Conservation (phyloP, 768 basidiomycete genomes). For the Rickenella mellea region DNA sequence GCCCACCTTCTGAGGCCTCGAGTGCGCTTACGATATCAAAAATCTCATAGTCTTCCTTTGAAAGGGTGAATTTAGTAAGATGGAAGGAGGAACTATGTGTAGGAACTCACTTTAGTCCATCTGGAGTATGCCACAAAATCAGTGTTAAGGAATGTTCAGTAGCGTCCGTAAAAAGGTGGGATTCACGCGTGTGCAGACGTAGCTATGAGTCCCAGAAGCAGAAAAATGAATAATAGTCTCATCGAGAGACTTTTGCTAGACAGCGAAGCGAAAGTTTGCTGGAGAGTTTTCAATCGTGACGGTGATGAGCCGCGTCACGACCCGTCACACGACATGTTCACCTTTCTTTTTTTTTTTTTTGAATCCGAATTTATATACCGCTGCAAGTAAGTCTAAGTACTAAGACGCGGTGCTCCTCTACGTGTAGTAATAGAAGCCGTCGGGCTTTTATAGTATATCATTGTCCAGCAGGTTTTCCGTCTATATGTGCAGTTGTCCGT, state of each 20-base stretch:
- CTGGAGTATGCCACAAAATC: slow-evolving; percentile 21
- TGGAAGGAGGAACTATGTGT: not conserved
- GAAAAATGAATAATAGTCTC: slow-evolving; percentile 38
- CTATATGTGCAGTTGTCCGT: too few relatives aligned
- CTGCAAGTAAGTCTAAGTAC: too few relatives aligned
- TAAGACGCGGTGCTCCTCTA: too few relatives aligned
- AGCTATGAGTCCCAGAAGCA: slow-evolving; percentile 41
- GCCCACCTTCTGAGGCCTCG: slow-evolving; percentile 67
- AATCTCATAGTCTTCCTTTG: slow-evolving; percentile 89
- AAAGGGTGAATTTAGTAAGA: not conserved
- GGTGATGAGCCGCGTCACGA: too few relatives aligned
- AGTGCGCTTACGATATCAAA: slow-evolving; percentile 85
- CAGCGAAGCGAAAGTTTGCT: too few relatives aligned
- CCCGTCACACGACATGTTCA: too few relatives aligned
- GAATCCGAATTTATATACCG: too few relatives aligned
- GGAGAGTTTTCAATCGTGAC: too few relatives aligned
- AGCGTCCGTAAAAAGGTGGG: not conserved
- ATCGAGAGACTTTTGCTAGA: slow-evolving; percentile 26
- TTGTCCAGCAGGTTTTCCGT: too few relatives aligned
- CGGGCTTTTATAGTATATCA: too few relatives aligned
- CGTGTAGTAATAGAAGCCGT: too few relatives aligned
- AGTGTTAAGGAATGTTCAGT: not conserved
- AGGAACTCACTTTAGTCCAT: slow-evolving; percentile 70
- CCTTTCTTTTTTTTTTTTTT: too few relatives aligned
- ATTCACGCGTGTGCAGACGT: slow-evolving; percentile 54